Conservation (phyloP, 805 yeast genomes). For the Suhomyces sp. region DNA sequence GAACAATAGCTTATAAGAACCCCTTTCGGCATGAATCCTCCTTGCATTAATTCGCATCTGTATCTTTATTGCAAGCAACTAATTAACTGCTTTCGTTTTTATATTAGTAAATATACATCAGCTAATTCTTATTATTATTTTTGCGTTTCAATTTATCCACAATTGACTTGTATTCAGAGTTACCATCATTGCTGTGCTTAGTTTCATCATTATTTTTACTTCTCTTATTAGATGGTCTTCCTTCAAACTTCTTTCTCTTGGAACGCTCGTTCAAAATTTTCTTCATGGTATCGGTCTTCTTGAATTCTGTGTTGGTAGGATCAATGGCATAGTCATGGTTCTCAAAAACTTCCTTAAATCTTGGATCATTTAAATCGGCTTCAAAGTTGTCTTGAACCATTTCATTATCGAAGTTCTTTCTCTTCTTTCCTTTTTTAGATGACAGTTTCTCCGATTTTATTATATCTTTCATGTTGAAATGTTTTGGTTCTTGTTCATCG, state of each 20-base stretch:
- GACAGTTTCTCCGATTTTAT: slow-evolving; percentile 70
- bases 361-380: slow-evolving; percentile 75
- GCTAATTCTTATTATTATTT: slow-evolving; percentile 17
- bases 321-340: slow-evolving; percentile 92
- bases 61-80: too few species aligned
- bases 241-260: slow-evolving; percentile 38
- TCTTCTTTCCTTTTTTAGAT: slow-evolving; percentile 46
- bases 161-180: slow-evolving; percentile 27
- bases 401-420: slow-evolving; percentile 52
- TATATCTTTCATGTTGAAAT: slow-evolving; percentile 78
- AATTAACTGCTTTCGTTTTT: too few species aligned
- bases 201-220: slow-evolving; percentile 14
- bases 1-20: too few species aligned
- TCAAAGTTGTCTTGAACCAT: slow-evolving; percentile 50
- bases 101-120: not conserved
- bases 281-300: slow-evolving; percentile 84
- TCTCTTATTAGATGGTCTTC: slow-evolving; percentile 11
- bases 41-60: too few species aligned
- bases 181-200: slow-evolving; percentile 13
- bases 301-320: slow-evolving; percentile 87
- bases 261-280: slow-evolving; percentile 74
- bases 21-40: too few species aligned
- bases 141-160: slow-evolving; percentile 53
- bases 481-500: slow-evolving; percentile 46
- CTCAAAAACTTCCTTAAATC: slow-evolving; percentile 82